Conservation (phyloP, 192 early-diverging fungal genomes). For the Backusella macrospora region DNA sequence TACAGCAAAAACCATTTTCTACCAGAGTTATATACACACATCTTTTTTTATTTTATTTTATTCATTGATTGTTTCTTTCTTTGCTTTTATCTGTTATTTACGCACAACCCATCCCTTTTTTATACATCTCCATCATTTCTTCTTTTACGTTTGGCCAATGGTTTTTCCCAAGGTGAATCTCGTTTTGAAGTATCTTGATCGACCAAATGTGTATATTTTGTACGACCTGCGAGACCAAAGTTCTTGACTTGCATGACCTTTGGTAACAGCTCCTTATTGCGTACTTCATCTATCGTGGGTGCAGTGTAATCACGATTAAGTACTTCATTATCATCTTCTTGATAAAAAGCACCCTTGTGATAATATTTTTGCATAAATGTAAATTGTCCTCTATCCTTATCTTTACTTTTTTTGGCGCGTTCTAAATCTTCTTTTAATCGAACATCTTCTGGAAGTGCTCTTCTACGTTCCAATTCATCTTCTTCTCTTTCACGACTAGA, state of each 20-base stretch:
- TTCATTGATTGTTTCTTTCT: no score
- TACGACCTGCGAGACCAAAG: conserved; percentile 82
- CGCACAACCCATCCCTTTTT: neutral
- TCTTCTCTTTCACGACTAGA: conserved; percentile 72
- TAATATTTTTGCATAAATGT: conserved; percentile 81
- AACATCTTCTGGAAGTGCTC: conserved; percentile 86
- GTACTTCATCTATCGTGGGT: conserved; percentile 72
- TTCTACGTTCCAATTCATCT: conserved; percentile 77
- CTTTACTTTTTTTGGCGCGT: conserved; percentile 56
- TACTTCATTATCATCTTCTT: conserved; percentile 57
- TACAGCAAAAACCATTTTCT: no score
- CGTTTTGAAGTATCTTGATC: conserved; percentile 76
- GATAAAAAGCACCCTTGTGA: conserved; percentile 89
- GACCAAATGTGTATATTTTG: conserved; percentile 87
- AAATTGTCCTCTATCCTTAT: conserved; percentile 62
- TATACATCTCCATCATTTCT: neutral
- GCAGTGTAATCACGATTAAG: conserved; percentile 67
- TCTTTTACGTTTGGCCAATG: conserved; percentile 22
- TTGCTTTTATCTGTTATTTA: no score
- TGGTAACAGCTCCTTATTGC: conserved; percentile 70
- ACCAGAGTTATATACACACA: neutral
- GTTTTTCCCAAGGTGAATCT: conserved; percentile 35
- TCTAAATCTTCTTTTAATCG: conserved; percentile 72
- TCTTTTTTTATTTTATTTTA: neutral
- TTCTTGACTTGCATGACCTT: conserved; percentile 91